Evolutionary conservation across 148 eudicot genomes (phyloP).

Genomic region (Silene conica): DNA sequence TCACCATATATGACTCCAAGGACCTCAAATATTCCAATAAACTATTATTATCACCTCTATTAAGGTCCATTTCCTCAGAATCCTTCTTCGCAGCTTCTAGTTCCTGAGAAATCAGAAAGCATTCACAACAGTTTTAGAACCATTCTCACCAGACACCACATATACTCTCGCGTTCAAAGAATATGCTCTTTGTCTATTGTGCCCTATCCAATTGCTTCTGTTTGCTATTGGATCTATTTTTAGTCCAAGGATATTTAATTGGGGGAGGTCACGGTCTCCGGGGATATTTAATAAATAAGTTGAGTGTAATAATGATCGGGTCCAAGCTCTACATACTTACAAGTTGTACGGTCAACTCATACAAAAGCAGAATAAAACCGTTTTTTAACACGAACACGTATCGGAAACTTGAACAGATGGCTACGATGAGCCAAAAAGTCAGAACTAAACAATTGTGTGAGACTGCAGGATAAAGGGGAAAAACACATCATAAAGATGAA

Average conservation of each 20-base stretch:
- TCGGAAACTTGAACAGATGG: not conserved
- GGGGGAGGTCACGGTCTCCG: not conserved
- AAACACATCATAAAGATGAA: too few species aligned
- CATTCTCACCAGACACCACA: not conserved
- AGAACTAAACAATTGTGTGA: too few species aligned
- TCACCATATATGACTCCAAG: constrained; percentile 69
- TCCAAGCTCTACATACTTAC: too few species aligned
- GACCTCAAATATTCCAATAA: constrained; percentile 67
- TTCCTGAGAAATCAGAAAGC: constrained; percentile 39
- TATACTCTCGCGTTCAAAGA: not conserved
- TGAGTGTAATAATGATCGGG: not conserved
- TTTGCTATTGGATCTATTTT: not conserved
- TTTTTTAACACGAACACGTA: too few species aligned
- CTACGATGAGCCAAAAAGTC: not conserved
- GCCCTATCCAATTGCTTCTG: not conserved
- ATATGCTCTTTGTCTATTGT: not conserved
- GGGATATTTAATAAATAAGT: too few species aligned
- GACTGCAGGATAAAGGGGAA: not conserved
- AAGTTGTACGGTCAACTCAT: not conserved
- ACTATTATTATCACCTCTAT: constrained; percentile 51
- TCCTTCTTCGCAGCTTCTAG: constrained; percentile 50
- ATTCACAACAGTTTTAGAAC: not conserved
- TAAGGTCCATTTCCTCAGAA: constrained; percentile 38
- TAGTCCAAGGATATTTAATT: not conserved
- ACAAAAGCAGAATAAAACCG: not conserved